Percentiles rank a stretch among this genome's conserved stretches.
Evolutionary conservation across 345 rosid genomes (phyloP).

Genomic region (Ricinus communis): DNA sequence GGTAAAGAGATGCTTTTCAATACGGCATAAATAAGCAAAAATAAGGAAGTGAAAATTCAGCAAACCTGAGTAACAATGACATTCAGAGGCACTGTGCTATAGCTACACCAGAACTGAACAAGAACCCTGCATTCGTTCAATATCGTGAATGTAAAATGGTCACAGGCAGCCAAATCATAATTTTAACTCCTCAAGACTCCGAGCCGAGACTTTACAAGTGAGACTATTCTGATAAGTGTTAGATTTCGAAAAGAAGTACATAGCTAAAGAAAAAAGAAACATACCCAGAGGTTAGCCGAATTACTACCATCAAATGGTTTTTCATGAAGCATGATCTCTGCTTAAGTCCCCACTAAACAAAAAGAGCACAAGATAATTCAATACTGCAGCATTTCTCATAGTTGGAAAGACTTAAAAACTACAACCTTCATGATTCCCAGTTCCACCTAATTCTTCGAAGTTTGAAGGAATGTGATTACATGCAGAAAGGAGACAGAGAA

Average conservation of each 20-base stretch:
- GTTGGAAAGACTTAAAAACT: not conserved
- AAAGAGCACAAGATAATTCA: not conserved
- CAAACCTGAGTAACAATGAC: constrained; percentile 86
- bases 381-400: not conserved
- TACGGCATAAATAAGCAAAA: too few relatives aligned
- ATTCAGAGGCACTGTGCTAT: constrained; percentile 83
- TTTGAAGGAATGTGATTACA: not conserved
- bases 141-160: not conserved
- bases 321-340: constrained; percentile 89
- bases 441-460: not conserved
- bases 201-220: not conserved
- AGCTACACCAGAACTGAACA: constrained; percentile 96
- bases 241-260: constrained; percentile 1
- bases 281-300: constrained; percentile 78
- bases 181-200: not conserved
- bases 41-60: too few relatives aligned
- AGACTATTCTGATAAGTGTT: not conserved
- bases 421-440: too few relatives aligned
- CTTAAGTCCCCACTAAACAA: constrained; percentile 77
- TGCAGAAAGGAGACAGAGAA: not conserved
- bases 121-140: constrained; percentile 52
- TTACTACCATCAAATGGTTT: constrained; percentile 64
- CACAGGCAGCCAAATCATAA: not conserved
- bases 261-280: constrained; percentile 12
- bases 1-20: not conserved